Conservation (phyloP, 2,329 filamentous ascomycete species). For the Dichotomopilus funicola region DNA sequence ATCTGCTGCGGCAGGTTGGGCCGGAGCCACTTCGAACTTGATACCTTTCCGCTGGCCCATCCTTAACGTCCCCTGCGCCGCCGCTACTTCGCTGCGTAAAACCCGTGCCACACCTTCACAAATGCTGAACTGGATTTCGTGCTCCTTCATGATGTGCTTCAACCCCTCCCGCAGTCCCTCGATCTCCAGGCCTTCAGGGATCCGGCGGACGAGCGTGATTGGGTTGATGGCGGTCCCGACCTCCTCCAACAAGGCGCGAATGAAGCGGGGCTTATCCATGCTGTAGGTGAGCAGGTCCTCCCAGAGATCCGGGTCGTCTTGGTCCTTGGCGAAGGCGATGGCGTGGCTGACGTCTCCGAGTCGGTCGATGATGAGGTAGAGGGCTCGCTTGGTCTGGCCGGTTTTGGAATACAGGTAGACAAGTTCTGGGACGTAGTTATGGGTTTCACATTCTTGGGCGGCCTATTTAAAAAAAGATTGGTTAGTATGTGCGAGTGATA, state of each 20-base stretch:
- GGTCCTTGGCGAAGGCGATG: constrained; percentile 89
- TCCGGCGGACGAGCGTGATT: constrained; percentile 80
- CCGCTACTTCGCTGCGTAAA: constrained; percentile 76
- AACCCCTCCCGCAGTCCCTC: constrained; percentile 84
- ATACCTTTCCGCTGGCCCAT: constrained; percentile 77
- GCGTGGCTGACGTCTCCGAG: constrained; percentile 85
- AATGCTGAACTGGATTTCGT: constrained; percentile 91
- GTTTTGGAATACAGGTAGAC: constrained; percentile 94
- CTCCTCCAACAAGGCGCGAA: constrained; percentile 83
- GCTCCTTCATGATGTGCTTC: constrained; percentile 86
- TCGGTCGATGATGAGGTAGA: constrained; percentile 91
- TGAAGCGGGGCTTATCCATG: constrained; percentile 96
- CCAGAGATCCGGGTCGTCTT: constrained; percentile 89
- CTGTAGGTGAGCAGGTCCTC: constrained; percentile 89
- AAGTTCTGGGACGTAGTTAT: constrained; percentile 82
- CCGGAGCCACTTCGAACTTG: constrained; percentile 67
- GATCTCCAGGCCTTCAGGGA: constrained; percentile 89
- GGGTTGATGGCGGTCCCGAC: constrained; percentile 92
- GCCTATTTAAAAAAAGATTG: constrained; percentile 37
- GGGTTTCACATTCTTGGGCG: constrained; percentile 70
- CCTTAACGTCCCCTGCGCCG: constrained; percentile 73
- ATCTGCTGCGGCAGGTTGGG: constrained; percentile 6
- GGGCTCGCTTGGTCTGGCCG: constrained; percentile 82
- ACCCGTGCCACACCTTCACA: constrained; percentile 84
- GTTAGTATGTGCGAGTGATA: constrained; percentile 10